phyloP scores from a whole-genome alignment of 2,329 filamentous ascomycete genomes.

The Dothistroma septosporum region DNA sequence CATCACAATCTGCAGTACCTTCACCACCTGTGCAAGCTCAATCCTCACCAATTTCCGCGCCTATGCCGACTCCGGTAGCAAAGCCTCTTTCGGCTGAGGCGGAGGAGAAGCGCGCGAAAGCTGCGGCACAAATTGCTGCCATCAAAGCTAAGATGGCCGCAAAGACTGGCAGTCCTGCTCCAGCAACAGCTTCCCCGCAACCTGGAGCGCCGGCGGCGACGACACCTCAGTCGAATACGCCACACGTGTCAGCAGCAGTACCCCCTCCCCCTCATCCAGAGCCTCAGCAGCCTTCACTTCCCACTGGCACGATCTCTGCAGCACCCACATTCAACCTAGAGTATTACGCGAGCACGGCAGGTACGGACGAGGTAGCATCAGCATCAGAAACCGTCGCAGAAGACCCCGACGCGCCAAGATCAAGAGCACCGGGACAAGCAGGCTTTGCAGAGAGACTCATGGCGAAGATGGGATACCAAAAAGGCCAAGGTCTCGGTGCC shows the following conservation, averaged over 20 bases:
- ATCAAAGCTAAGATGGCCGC: constrained; percentile 25
- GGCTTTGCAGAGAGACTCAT: constrained; percentile 86
- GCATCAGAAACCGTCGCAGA: constrained; percentile 33
- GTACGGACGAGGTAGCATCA: constrained; percentile 42
- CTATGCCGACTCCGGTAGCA: constrained; percentile 24
- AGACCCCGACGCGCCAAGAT: constrained; percentile 44
- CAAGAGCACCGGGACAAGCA: constrained; percentile 70
- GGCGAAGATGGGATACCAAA: constrained; percentile 89
- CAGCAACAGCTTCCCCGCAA: constrained; percentile 8
- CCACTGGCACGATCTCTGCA: constrained; percentile 10
- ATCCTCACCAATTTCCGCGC: constrained; percentile 25
- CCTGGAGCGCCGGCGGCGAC: constrained; percentile 12
- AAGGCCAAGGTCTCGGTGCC: constrained; percentile 82
- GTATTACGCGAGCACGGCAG: constrained; percentile 14
- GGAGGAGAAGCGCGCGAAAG: constrained; percentile 20
- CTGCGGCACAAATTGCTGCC: constrained; percentile 25
- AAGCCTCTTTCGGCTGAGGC: constrained; percentile 8
- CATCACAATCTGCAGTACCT: constrained; percentile 4
- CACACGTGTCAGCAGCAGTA: background rate
- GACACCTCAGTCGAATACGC: background rate
- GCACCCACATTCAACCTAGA: constrained; percentile 19
- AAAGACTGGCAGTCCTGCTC: constrained; percentile 2
- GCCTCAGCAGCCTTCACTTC: background rate
- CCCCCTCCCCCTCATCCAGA: constrained; percentile 20
- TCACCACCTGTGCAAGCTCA: background rate